Percentiles rank a stretch among this genome's conserved stretches.
phyloP scores from a whole-genome alignment of 768 basidiomycete species.

The Leccinum longicurvipes region DNA sequence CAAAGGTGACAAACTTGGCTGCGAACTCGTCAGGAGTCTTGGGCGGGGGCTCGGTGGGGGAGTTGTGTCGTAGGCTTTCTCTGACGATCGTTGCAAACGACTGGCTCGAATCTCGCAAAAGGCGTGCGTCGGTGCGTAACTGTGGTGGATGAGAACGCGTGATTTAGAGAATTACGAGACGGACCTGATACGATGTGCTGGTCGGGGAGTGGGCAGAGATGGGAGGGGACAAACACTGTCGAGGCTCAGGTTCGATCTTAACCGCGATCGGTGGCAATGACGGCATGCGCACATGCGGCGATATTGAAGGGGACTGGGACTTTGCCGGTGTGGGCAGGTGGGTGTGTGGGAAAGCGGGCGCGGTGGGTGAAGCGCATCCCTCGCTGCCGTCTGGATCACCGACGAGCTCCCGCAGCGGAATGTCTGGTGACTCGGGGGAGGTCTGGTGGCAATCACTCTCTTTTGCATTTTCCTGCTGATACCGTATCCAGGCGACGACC shows the following conservation, averaged over 20 bases:
- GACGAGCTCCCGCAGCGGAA: background rate
- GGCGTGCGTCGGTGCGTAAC: no score
- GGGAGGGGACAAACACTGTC: background rate
- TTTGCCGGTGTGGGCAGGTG: slow-evolving; percentile 30
- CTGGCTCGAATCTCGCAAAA: background rate
- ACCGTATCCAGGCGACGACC: slow-evolving; percentile 25
- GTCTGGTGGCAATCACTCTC: background rate
- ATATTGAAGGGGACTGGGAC: slow-evolving; percentile 20
- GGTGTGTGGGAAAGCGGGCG: slow-evolving; percentile 8
- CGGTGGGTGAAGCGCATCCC: slow-evolving; percentile 13
- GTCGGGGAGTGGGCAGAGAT: background rate
- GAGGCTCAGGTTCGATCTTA: slow-evolving; percentile 24
- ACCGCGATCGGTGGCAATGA: slow-evolving; percentile 32
- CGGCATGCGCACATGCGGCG: slow-evolving; percentile 10
- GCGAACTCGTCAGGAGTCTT: slow-evolving; percentile 22
- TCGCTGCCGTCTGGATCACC: background rate
- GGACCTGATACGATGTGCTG: no score
- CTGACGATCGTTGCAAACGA: slow-evolving; percentile 13
- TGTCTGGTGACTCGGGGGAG: slow-evolving; percentile 14
- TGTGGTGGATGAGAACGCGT: no score
- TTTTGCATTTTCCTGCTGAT: slow-evolving; percentile 27
- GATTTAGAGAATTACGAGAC: no score
- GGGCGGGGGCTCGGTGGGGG: slow-evolving; percentile 9
- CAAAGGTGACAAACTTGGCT: slow-evolving; percentile 12
- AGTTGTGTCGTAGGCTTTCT: slow-evolving; percentile 2